Conservation (phyloP, 495 filamentous ascomycete genomes). For the Chaetomium tenue region DNA sequence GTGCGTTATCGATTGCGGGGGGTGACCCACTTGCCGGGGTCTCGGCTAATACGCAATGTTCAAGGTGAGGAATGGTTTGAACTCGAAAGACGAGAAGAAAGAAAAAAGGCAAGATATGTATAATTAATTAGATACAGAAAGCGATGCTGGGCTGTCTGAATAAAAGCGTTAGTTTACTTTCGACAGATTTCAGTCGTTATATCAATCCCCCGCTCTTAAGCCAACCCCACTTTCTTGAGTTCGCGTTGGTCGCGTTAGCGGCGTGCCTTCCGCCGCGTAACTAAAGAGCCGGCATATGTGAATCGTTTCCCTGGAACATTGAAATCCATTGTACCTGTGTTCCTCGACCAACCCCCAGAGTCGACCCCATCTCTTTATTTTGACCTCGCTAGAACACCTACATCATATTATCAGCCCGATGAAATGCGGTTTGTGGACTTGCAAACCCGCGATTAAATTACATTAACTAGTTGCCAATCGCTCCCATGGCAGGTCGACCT, state of each 20-base stretch:
- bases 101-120: background rate
- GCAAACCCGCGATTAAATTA: background rate
- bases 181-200: no score
- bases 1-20: slow-evolving; percentile 5
- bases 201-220: background rate
- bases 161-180: no score
- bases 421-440: background rate
- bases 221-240: background rate
- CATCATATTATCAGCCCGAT: background rate
- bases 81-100: background rate
- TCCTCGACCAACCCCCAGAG: background rate
- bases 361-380: no score
- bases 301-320: background rate
- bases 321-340: no score
- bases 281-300: slow-evolving; percentile 7
- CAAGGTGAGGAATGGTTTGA: no score
- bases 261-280: slow-evolving; percentile 6
- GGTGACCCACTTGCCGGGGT: background rate
- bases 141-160: no score
- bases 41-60: background rate
- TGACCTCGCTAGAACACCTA: background rate
- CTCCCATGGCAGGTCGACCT: slow-evolving; percentile 38
- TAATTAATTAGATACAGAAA: background rate
- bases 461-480: background rate
- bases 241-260: slow-evolving; percentile 10